Conservation (phyloP, 2,329 filamentous ascomycete genomes). For the Stachybotrys echinatus region DNA sequence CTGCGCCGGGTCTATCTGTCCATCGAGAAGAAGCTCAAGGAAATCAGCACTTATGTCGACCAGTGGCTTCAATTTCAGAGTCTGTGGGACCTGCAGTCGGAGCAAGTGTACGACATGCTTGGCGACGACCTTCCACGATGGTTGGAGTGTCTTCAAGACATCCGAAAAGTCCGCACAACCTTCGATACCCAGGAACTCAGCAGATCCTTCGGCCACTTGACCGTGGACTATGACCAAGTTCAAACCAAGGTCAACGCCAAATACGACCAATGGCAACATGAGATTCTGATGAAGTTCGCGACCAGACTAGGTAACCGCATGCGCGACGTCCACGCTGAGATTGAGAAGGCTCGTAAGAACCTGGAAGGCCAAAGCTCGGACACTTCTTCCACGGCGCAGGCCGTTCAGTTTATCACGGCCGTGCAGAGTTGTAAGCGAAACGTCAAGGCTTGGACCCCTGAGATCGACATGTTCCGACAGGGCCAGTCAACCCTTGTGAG, state of each 20-base stretch:
- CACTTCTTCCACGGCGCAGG: constrained; percentile 90
- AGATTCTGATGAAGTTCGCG: constrained; percentile 92
- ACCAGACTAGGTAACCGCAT: constrained; percentile 82
- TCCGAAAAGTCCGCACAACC: constrained; percentile 88
- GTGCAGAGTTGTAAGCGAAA: constrained; percentile 95
- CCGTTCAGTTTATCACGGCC: constrained; percentile 96
- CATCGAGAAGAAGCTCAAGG: constrained; percentile 75
- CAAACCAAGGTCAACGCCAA: constrained; percentile 98
- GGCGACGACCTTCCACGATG: constrained; percentile 89
- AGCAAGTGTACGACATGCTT: constrained; percentile 88
- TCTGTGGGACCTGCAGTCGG: constrained; percentile 93
- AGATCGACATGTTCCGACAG: constrained; percentile 93
- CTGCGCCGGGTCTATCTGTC: constrained; percentile 76
- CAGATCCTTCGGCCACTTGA: constrained; percentile 87
- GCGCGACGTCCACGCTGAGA: constrained; percentile 85
- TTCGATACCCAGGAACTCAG: constrained; percentile 97
- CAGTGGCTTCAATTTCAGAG: constrained; percentile 99
- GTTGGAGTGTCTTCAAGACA: constrained; percentile 94
- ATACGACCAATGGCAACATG: constrained; percentile 99
- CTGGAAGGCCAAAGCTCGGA: constrained; percentile 90
- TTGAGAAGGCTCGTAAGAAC: constrained; percentile 84
- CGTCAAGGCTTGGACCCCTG: constrained; percentile 88
- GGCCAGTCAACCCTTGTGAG: constrained; percentile 88
- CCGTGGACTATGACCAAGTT: constrained; percentile 96
- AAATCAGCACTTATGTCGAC: constrained; percentile 82